phyloP scores from a whole-genome alignment of 306 rosid species.

The Vigna mungo region DNA sequence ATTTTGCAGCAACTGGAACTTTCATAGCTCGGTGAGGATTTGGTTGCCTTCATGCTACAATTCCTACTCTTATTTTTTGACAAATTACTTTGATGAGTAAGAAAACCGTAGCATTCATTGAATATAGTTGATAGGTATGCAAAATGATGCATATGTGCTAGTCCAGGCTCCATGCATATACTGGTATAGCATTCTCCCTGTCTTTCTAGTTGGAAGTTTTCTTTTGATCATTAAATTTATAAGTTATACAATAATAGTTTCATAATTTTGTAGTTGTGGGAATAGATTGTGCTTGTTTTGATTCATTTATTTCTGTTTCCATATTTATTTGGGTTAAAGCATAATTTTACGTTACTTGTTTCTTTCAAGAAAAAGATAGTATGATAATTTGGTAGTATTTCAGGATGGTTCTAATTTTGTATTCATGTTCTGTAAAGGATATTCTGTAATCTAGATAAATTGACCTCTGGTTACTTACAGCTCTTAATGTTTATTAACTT shows the following conservation, averaged over 20 bases:
- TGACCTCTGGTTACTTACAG: neutral
- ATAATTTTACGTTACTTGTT: neutral
- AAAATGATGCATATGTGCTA: neutral
- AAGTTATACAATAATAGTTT: conserved; percentile 20
- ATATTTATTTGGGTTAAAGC: conserved; percentile 15
- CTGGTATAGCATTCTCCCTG: conserved; percentile 16
- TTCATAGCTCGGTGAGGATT: conserved; percentile 88
- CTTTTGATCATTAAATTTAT: conserved; percentile 1
- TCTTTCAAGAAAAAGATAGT: neutral
- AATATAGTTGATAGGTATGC: neutral
- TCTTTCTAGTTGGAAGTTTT: conserved; percentile 25
- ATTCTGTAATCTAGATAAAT: conserved; percentile 14
- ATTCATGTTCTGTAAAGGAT: neutral
- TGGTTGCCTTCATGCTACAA: neutral
- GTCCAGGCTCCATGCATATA: conserved; percentile 10
- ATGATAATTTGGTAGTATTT: neutral
- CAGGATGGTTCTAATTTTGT: conserved; percentile 29
- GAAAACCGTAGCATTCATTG: neutral
- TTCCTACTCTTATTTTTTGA: neutral
- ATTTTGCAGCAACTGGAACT: conserved; percentile 91
- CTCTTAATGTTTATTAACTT: conserved; percentile 13
- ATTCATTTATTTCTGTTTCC: conserved; percentile 7
- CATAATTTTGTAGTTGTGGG: neutral
- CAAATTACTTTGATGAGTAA: conserved; percentile 14
- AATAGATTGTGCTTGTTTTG: conserved; percentile 13